Percentiles rank a stretch among this genome's conserved stretches.
Evolutionary conservation across 768 basidiomycete species (phyloP).

Genomic region (Lyophyllum shimeji): DNA sequence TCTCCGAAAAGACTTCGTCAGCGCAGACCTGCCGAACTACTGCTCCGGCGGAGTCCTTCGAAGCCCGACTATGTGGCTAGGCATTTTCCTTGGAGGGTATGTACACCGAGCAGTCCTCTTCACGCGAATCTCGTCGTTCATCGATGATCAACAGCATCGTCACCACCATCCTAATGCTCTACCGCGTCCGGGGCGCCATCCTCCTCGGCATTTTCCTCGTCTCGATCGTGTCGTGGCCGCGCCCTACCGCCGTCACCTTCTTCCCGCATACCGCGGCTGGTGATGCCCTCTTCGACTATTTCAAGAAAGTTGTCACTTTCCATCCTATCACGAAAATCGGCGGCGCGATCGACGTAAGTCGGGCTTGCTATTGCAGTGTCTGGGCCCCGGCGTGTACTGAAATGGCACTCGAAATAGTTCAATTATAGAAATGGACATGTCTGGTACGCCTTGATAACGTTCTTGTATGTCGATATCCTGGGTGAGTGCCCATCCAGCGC

Average conservation of each 20-base stretch:
- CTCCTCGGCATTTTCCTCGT: slow-evolving; percentile 82
- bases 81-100: slow-evolving; percentile 80
- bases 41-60: slow-evolving; percentile 66
- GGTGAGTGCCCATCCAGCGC: slow-evolving; percentile 38
- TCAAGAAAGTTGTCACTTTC: slow-evolving; percentile 83
- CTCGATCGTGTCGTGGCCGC: slow-evolving; percentile 87
- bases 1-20: slow-evolving; percentile 40
- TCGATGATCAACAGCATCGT: slow-evolving; percentile 47
- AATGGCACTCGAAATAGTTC: slow-evolving; percentile 33
- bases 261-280: slow-evolving; percentile 75
- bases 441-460: slow-evolving; percentile 87
- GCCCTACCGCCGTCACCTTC: slow-evolving; percentile 75
- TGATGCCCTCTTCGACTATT: slow-evolving; percentile 75
- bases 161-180: slow-evolving; percentile 80
- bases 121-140: neutral
- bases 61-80: slow-evolving; percentile 85
- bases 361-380: neutral
- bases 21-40: slow-evolving; percentile 48
- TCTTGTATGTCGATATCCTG: slow-evolving; percentile 88
- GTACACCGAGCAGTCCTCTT: slow-evolving; percentile 33
- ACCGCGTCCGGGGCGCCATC: slow-evolving; percentile 81
- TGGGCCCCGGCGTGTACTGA: neutral
- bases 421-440: slow-evolving; percentile 66
- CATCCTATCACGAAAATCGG: slow-evolving; percentile 60
- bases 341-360: slow-evolving; percentile 65